Percentiles rank a stretch among this genome's conserved stretches.
phyloP scores from a whole-genome alignment of 495 filamentous ascomycete species.

The Aspergillus saccharolyticus region DNA sequence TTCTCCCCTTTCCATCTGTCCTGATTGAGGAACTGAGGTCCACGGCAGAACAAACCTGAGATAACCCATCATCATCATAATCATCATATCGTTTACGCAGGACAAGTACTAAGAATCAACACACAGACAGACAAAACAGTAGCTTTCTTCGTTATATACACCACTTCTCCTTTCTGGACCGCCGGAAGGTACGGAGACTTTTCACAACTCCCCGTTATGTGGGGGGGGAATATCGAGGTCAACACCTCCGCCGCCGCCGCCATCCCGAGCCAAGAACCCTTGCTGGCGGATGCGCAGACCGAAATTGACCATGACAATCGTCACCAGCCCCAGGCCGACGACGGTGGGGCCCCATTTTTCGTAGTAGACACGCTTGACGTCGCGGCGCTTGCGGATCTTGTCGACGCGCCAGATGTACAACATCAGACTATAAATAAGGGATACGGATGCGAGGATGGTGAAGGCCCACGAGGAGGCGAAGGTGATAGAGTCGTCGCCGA shows the following conservation, averaged over 20 bases:
- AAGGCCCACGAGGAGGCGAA: slow-evolving; percentile 71
- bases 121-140: not conserved
- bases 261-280: slow-evolving; percentile 27
- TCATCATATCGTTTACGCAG: not conserved
- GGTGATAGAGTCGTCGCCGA: slow-evolving; percentile 52
- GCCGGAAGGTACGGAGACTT: no score
- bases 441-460: slow-evolving; percentile 69
- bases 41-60: no score
- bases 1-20: no score
- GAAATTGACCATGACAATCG: slow-evolving; percentile 74
- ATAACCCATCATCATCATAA: no score
- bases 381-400: slow-evolving; percentile 73
- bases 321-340: slow-evolving; percentile 69
- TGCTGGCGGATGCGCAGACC: slow-evolving; percentile 36
- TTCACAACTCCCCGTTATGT: slow-evolving; percentile 5
- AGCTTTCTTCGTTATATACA: no score
- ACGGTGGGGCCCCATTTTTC: slow-evolving; percentile 79
- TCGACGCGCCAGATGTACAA: slow-evolving; percentile 84
- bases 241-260: not conserved
- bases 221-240: not conserved
- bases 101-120: no score
- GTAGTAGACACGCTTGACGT: slow-evolving; percentile 72
- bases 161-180: no score
- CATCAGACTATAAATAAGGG: slow-evolving; percentile 71
- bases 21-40: no score